These are phyloP conservation scores for Pancytospora philotis DNA, from an alignment of 371 early-diverging fungal genomes.

Conservation along the genomic window DNA sequence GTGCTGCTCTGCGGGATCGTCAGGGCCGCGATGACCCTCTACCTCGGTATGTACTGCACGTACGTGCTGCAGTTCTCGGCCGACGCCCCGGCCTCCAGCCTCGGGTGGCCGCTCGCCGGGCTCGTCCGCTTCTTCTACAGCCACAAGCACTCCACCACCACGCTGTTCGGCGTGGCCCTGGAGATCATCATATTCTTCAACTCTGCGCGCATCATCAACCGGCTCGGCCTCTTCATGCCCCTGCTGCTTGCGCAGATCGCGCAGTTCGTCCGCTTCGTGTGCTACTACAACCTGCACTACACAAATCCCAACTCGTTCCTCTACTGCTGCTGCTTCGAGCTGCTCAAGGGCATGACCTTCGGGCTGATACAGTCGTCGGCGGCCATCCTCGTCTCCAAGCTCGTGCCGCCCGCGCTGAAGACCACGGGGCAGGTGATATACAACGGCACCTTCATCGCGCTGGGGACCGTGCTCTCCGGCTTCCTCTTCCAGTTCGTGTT, in stretches of 20 bases:
- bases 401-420: constrained; percentile 57
- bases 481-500: constrained; percentile 37
- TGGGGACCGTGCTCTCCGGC: constrained; percentile 56
- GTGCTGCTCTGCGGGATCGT: constrained; percentile 60
- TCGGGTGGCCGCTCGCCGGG: constrained; percentile 14
- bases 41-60: constrained; percentile 52
- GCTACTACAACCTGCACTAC: constrained; percentile 42
- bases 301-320: constrained; percentile 40
- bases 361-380: constrained; percentile 58
- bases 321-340: constrained; percentile 52
- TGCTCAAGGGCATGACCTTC: constrained; percentile 60
- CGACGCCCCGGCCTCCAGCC: constrained; percentile 2
- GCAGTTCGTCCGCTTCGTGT: constrained; percentile 53
- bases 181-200: constrained; percentile 57
- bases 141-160: constrained; percentile 45
- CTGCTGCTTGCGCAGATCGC: constrained; percentile 55
- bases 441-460: constrained; percentile 56
- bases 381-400: constrained; percentile 54
- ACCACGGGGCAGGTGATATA: constrained; percentile 59
- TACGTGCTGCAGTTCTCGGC: constrained; percentile 46
- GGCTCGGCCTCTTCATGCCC: constrained; percentile 57
- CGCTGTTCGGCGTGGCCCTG: constrained; percentile 56
- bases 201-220: constrained; percentile 26
- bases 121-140: constrained; percentile 36
- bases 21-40: constrained; percentile 57